These are phyloP conservation scores for Ephemerocybe angulata DNA, from an alignment of 768 basidiomycete genomes.

Conservation along the genomic window DNA sequence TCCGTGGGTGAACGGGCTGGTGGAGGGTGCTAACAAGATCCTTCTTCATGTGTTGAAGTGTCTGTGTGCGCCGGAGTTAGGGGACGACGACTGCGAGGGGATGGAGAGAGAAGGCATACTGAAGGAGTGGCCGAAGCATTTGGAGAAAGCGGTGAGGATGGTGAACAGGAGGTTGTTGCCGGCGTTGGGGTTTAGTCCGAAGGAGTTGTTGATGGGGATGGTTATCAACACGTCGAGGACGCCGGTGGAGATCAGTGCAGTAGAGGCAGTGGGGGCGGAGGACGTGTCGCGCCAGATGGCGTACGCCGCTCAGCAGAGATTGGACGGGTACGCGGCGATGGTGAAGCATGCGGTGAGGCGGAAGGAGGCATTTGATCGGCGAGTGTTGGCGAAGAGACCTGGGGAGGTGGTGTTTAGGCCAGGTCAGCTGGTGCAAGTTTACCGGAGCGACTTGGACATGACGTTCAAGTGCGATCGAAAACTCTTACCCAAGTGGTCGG, in stretches of 20 bases:
- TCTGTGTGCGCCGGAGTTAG: no score
- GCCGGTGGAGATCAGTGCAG: neutral
- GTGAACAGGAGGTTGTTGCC: no score
- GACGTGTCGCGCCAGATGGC: constrained; percentile 21
- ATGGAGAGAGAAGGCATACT: no score
- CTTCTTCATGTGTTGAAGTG: no score
- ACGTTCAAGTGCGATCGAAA: constrained; percentile 27
- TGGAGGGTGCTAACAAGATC: no score
- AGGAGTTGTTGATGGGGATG: constrained; percentile 28
- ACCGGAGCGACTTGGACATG: constrained; percentile 20
- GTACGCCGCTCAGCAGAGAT: constrained; percentile 26
- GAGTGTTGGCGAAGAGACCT: constrained; percentile 10
- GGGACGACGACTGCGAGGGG: no score
- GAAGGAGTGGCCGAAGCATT: no score
- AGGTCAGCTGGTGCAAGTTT: constrained; percentile 30
- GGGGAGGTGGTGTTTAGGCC: constrained; percentile 21
- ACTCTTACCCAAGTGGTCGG: constrained; percentile 29
- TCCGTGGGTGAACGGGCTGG: no score
- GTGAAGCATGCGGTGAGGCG: constrained; percentile 19
- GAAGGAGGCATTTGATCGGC: constrained; percentile 25
- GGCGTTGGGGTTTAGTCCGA: constrained; percentile 20
- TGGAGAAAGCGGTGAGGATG: no score
- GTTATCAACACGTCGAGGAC: constrained; percentile 23
- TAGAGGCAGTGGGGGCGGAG: neutral
- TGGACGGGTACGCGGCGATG: constrained; percentile 24